Conservation (phyloP, 2,329 filamentous ascomycete genomes). For the Colletotrichum graminicola region DNA sequence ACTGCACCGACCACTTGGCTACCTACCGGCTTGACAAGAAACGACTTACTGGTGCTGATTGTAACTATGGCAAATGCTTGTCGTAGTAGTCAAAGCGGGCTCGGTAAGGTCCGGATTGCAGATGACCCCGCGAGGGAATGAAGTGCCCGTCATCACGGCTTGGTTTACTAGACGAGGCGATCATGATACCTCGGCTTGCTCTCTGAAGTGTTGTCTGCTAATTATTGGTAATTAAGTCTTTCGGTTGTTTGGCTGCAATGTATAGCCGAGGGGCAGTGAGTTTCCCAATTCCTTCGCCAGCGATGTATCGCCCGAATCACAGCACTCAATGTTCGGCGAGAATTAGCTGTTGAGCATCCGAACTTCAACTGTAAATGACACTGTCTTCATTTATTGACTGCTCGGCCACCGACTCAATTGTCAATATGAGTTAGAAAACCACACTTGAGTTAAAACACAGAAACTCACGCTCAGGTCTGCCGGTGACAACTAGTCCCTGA, state of each 20-base stretch:
- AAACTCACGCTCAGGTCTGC: conserved; percentile 2
- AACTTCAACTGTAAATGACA: background rate
- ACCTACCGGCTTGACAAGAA: conserved; percentile 3
- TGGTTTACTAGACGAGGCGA: background rate
- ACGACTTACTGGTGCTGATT: too few relatives aligned
- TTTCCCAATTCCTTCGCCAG: background rate
- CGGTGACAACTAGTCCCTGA: background rate
- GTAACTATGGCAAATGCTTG: background rate
- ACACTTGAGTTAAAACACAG: too few relatives aligned
- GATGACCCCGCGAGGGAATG: too few relatives aligned
- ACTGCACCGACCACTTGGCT: conserved; percentile 7
- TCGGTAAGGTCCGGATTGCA: background rate
- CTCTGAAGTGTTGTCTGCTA: rapidly evolving
- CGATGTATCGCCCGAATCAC: background rate
- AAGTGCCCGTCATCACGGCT: background rate
- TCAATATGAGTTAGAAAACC: too few relatives aligned
- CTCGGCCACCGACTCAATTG: background rate
- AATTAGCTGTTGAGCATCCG: background rate
- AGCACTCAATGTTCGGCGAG: too few relatives aligned
- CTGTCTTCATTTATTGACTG: background rate
- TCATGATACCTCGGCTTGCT: background rate
- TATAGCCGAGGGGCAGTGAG: rapidly evolving
- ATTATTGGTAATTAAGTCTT: background rate
- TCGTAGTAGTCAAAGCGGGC: background rate
- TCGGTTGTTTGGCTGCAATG: rapidly evolving